phyloP scores from a whole-genome alignment of 352 stramenopile species.

The Globisporangium viniferum region DNA sequence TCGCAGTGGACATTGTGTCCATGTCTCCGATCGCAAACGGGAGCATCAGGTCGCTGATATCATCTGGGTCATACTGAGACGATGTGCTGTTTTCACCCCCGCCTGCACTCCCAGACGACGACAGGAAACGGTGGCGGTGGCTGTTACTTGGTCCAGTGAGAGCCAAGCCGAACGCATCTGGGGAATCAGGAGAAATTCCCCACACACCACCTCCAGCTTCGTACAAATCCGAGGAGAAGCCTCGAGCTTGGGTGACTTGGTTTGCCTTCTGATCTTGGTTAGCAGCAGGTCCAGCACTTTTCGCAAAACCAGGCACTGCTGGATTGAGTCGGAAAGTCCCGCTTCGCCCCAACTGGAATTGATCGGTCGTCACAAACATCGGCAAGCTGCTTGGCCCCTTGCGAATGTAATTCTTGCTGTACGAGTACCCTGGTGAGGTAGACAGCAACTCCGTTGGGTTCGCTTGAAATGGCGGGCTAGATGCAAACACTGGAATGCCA shows the following conservation, averaged over 20 bases:
- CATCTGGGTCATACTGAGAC: conserved; percentile 20
- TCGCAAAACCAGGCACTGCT: conserved; percentile 5
- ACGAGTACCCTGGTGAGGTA: conserved; percentile 68
- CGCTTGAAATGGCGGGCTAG: conserved; percentile 62
- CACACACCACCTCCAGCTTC: conserved; percentile 52
- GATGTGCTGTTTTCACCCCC: conserved; percentile 18
- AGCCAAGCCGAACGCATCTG: conserved; percentile 59
- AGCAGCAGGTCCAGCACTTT: conserved; percentile 16
- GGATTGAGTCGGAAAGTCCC: conserved; percentile 7
- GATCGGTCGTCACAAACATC: conserved; percentile 59
- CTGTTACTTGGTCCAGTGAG: conserved; percentile 29
- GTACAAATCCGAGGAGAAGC: conserved; percentile 66
- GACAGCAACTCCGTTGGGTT: conserved; percentile 70
- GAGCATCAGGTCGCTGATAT: conserved; percentile 46
- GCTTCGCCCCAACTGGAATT: conserved; percentile 31
- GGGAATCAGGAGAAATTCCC: conserved; percentile 65
- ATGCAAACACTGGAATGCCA: conserved; percentile 31
- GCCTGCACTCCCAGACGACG: conserved; percentile 23
- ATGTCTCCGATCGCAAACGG: conserved; percentile 66
- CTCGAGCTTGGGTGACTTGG: conserved; percentile 25
- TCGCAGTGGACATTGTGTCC: conserved; percentile 29
- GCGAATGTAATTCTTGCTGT: conserved; percentile 63
- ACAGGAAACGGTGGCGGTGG: conserved; percentile 44
- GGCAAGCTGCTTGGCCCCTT: conserved; percentile 40
- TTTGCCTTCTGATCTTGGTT: conserved; percentile 4